Evolutionary conservation across 2,329 filamentous ascomycete genomes (phyloP).

Genomic region (Rachicladosporium sp.): DNA sequence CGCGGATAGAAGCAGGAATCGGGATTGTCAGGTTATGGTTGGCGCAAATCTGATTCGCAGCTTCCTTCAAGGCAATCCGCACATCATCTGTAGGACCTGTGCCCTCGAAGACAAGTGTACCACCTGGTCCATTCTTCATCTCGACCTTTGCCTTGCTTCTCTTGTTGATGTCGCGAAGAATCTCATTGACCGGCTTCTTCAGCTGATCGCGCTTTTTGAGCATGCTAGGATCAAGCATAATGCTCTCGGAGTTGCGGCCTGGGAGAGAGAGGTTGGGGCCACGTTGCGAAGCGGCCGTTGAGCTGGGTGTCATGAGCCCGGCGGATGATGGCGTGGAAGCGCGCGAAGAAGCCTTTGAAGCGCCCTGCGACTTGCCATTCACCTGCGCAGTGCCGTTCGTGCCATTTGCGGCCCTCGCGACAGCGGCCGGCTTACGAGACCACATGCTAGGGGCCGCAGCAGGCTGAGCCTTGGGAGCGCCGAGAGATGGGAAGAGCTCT

Average conservation of each 20-base stretch:
- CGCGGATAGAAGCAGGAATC: constrained; percentile 70
- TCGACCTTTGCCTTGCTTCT: constrained; percentile 78
- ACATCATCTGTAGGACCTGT: constrained; percentile 73
- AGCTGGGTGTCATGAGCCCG: constrained; percentile 36
- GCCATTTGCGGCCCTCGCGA: constrained; percentile 34
- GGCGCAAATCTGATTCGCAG: constrained; percentile 74
- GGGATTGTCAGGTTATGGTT: constrained; percentile 65
- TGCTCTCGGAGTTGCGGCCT: constrained; percentile 66
- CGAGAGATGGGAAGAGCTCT: constrained; percentile 88
- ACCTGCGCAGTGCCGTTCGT: constrained; percentile 39
- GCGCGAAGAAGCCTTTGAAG: constrained; percentile 39
- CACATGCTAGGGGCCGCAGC: constrained; percentile 60
- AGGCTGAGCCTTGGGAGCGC: constrained; percentile 52
- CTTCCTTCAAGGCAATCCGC: constrained; percentile 76
- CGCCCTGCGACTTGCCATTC: constrained; percentile 27
- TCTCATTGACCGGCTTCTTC: constrained; percentile 73
- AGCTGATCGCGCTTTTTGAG: constrained; percentile 65
- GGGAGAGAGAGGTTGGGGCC: constrained; percentile 55
- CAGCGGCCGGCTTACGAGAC: constrained; percentile 52
- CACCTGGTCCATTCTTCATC: constrained; percentile 60
- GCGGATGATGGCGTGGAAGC: constrained; percentile 50
- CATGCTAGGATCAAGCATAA: constrained; percentile 62
- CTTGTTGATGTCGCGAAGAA: constrained; percentile 84
- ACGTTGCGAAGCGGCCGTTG: constrained; percentile 36
- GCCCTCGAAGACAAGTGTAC: constrained; percentile 69